Evolutionary conservation across 352 stramenopile genomes (phyloP).

Genomic region (Phytophthora europaea): DNA sequence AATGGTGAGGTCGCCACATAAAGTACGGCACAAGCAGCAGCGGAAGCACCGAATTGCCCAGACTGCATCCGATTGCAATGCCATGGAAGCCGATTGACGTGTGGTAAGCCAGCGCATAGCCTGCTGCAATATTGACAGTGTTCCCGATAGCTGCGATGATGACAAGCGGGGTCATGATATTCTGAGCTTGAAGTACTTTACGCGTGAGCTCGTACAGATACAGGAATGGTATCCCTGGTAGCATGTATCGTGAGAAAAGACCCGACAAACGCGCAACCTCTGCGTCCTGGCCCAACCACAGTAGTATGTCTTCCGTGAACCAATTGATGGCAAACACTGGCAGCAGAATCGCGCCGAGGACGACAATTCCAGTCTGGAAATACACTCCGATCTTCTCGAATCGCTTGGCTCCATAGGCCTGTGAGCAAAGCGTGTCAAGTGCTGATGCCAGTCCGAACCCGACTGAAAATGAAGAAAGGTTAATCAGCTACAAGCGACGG

Average conservation of each 20-base stretch:
- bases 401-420: constrained; percentile 68
- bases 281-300: constrained; percentile 47
- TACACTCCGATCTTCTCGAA: constrained; percentile 79
- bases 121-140: constrained; percentile 66
- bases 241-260: constrained; percentile 61
- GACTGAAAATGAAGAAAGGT: constrained; percentile 66
- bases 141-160: constrained; percentile 67
- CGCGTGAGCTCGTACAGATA: constrained; percentile 84
- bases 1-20: constrained; percentile 32
- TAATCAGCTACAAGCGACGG: constrained; percentile 49
- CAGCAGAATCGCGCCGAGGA: constrained; percentile 51
- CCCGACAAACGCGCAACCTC: constrained; percentile 62
- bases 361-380: constrained; percentile 69
- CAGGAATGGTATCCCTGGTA: constrained; percentile 69
- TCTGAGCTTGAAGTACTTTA: constrained; percentile 79
- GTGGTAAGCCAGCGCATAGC: constrained; percentile 75
- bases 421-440: constrained; percentile 80
- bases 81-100: constrained; percentile 74
- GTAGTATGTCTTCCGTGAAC: constrained; percentile 52
- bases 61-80: constrained; percentile 63
- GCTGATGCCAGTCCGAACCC: constrained; percentile 72
- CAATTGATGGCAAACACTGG: constrained; percentile 65
- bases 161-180: constrained; percentile 79
- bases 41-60: constrained; percentile 58
- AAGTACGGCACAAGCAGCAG: constrained; percentile 66